phyloP scores from a whole-genome alignment of 1,284 basidiomycete genomes.

The Hemileia vastatrix region DNA sequence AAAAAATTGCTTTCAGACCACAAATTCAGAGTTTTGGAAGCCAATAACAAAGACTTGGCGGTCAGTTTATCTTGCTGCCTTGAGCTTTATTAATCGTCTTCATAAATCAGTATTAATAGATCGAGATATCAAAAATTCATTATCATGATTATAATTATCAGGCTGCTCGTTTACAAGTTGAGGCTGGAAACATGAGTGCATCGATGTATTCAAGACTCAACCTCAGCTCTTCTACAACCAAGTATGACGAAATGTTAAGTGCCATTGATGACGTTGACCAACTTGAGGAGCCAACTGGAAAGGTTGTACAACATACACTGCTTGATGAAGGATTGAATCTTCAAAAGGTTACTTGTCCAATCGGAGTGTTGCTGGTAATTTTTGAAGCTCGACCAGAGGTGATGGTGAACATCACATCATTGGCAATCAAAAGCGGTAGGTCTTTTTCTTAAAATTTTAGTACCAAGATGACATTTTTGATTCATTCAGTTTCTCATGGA shows the following conservation, averaged over 20 bases:
- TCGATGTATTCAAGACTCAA: constrained; percentile 79
- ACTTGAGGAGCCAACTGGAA: constrained; percentile 76
- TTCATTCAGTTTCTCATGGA: constrained; percentile 21
- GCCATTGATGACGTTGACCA: constrained; percentile 77
- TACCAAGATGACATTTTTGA: background rate
- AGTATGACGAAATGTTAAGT: constrained; percentile 88
- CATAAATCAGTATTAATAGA: no score
- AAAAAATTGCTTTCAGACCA: no score
- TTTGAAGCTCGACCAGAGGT: constrained; percentile 98
- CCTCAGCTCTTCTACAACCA: constrained; percentile 63
- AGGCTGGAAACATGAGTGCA: constrained; percentile 68
- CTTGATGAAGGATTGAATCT: constrained; percentile 78
- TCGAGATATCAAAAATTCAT: no score
- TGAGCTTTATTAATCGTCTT: no score
- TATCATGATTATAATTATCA: no score
- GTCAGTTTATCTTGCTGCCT: no score
- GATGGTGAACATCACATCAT: constrained; percentile 88
- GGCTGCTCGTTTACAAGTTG: constrained; percentile 68
- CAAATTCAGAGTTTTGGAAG: no score
- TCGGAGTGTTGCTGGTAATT: constrained; percentile 91
- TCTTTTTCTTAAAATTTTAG: constrained; percentile 14
- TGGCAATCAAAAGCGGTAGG: constrained; percentile 91
- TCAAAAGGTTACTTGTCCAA: constrained; percentile 89
- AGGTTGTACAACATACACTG: constrained; percentile 74
- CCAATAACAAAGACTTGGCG: no score